These are phyloP conservation scores for Phytophthora tubulina DNA, from an alignment of 352 stramenopile species.

Conservation along the genomic window DNA sequence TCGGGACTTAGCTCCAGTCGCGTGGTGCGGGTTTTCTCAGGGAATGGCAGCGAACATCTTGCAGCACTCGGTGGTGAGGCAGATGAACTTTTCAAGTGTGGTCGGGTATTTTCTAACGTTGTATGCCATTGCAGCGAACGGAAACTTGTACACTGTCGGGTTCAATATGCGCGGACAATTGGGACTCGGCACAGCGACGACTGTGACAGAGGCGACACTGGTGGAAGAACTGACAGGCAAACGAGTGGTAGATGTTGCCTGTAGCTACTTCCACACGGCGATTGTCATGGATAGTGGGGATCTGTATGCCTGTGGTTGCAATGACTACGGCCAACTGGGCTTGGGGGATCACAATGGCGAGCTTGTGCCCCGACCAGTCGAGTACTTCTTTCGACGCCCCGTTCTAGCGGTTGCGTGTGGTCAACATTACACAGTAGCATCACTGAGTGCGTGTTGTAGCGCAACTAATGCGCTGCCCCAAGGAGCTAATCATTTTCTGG, in stretches of 20 bases:
- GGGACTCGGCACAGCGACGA: conserved; percentile 79
- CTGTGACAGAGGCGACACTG: conserved; percentile 61
- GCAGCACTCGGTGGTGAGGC: conserved; percentile 76
- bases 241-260: conserved; percentile 83
- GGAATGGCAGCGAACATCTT: conserved; percentile 94
- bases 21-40: conserved; percentile 82
- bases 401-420: conserved; percentile 88
- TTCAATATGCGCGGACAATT: conserved; percentile 94
- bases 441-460: conserved; percentile 49
- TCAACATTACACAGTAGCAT: conserved; percentile 90
- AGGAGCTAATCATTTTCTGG: conserved; percentile 6
- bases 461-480: background rate
- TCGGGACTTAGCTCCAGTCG: conserved; percentile 66
- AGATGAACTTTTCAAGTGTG: background rate
- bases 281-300: conserved; percentile 83
- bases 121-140: conserved; percentile 54
- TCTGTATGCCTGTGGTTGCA: conserved; percentile 90
- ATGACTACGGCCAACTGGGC: conserved; percentile 94
- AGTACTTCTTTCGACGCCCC: conserved; percentile 51
- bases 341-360: conserved; percentile 73
- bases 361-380: conserved; percentile 68
- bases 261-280: conserved; percentile 94
- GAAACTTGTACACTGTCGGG: conserved; percentile 90
- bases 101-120: background rate
- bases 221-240: conserved; percentile 56